A percentile compares a stretch with the other conserved stretches of the same genome.
Conservation (phyloP, 108 stramenopile genomes). For the Conticribra weissflogii region DNA sequence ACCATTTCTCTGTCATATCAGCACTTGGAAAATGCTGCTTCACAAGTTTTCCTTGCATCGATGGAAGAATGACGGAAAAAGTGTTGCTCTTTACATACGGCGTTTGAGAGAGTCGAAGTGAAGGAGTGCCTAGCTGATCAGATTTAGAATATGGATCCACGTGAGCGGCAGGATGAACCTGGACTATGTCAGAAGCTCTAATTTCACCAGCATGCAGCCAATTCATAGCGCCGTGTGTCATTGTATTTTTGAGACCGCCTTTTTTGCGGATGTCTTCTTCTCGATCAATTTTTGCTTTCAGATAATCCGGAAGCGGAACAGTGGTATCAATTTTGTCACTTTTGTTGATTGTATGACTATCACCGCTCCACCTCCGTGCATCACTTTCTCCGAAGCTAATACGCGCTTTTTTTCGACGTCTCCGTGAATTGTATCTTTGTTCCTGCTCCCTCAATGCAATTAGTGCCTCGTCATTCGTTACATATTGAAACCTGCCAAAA, state of each 20-base stretch:
- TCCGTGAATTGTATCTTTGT: constrained; percentile 62
- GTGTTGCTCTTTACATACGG: constrained; percentile 58
- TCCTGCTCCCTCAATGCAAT: constrained; percentile 82
- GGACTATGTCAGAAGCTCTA: constrained; percentile 68
- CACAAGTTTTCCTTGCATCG: constrained; percentile 25
- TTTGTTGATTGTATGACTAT: constrained; percentile 33
- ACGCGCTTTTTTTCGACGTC: constrained; percentile 43
- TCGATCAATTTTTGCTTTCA: constrained; percentile 73
- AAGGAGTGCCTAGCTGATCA: constrained; percentile 67
- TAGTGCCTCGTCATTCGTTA: constrained; percentile 73
- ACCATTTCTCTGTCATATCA: constrained; percentile 69
- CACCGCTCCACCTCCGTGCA: constrained; percentile 32
- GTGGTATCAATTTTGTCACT: constrained; percentile 45
- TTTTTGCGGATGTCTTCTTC: constrained; percentile 60
- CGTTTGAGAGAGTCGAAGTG: constrained; percentile 72
- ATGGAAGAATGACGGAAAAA: constrained; percentile 71
- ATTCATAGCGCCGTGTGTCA: constrained; percentile 29
- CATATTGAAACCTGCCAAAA: constrained; percentile 51
- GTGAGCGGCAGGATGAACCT: constrained; percentile 83
- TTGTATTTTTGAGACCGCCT: constrained; percentile 42
- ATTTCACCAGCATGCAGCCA: constrained; percentile 60
- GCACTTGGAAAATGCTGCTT: constrained; percentile 38
- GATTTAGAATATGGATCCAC: constrained; percentile 67
- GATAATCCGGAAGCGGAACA: constrained; percentile 55
- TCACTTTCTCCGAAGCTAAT: constrained; percentile 50